Conservation (phyloP, 139 green algal species). For the Chlorella sp. region DNA sequence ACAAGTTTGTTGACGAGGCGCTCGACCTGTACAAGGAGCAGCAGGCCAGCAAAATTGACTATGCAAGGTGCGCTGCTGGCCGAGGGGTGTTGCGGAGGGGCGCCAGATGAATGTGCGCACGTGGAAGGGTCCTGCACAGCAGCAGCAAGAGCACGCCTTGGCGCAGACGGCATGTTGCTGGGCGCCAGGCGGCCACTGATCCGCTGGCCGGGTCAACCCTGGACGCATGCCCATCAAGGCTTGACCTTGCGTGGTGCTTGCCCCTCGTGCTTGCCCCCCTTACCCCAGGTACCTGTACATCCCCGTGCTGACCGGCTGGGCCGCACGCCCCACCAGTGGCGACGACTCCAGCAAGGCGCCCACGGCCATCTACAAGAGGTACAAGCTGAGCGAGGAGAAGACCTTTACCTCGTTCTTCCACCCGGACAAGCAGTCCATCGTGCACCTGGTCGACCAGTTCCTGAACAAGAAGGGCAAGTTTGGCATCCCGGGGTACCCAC, state of each 20-base stretch:
- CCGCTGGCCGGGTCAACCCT: too few species aligned
- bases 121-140: too few species aligned
- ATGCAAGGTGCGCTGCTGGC: neutral
- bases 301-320: conserved; percentile 12
- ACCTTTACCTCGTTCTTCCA: conserved; percentile 42
- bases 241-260: too few species aligned
- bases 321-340: neutral
- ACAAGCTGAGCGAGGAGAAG: conserved; percentile 36
- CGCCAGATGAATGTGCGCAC: too few species aligned
- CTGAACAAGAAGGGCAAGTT: conserved; percentile 38
- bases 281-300: conserved; percentile 22
- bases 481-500: conserved; percentile 34
- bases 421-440: conserved; percentile 33
- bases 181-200: too few species aligned
- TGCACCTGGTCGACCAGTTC: conserved; percentile 27
- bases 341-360: conserved; percentile 9
- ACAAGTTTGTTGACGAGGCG: conserved; percentile 20
- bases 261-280: neutral
- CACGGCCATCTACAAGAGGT: conserved; percentile 23
- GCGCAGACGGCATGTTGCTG: too few species aligned
- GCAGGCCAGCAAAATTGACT: conserved; percentile 13
- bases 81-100: too few species aligned
- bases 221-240: too few species aligned
- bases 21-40: conserved; percentile 31
- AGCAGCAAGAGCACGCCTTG: too few species aligned